Percentiles rank a stretch among this genome's conserved stretches.
Evolutionary conservation across 768 basidiomycete genomes (phyloP).

Genomic region (Trametes cubensis): DNA sequence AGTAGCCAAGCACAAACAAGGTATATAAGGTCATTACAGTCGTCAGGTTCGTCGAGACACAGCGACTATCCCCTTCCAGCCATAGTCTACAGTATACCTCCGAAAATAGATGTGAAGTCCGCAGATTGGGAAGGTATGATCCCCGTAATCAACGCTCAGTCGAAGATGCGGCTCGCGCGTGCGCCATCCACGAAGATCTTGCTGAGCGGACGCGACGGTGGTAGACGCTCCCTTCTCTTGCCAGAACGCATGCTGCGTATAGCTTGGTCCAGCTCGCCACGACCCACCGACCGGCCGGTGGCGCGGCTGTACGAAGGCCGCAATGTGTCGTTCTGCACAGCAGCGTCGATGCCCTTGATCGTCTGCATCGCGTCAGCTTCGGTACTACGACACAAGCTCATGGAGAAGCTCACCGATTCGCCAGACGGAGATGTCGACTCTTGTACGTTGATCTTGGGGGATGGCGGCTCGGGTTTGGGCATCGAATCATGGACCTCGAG

Average conservation of each 20-base stretch:
- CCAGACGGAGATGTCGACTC: slow-evolving; percentile 21
- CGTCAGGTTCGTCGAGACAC: slow-evolving; percentile 20
- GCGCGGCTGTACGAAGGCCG: slow-evolving; percentile 46
- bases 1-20: neutral
- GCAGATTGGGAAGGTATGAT: neutral
- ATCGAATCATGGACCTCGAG: slow-evolving; percentile 63
- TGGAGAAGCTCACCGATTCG: slow-evolving; percentile 23
- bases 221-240: slow-evolving; percentile 51
- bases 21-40: slow-evolving; percentile 22
- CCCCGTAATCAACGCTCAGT: slow-evolving; percentile 21
- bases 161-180: slow-evolving; percentile 35
- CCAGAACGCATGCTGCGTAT: slow-evolving; percentile 80
- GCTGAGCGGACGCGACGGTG: slow-evolving; percentile 56
- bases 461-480: slow-evolving; percentile 34
- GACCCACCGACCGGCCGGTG: slow-evolving; percentile 58
- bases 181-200: slow-evolving; percentile 80
- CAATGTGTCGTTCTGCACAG: slow-evolving; percentile 33
- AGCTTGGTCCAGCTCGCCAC: slow-evolving; percentile 83
- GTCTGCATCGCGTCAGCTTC: slow-evolving; percentile 38
- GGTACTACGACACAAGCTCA: neutral
- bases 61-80: slow-evolving; percentile 1
- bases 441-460: slow-evolving; percentile 24
- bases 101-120: neutral
- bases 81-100: slow-evolving; percentile 8
- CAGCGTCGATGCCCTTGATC: slow-evolving; percentile 38